Conservation (phyloP, 108 stramenopile genomes). For the Hondaea fermentalgiana region DNA sequence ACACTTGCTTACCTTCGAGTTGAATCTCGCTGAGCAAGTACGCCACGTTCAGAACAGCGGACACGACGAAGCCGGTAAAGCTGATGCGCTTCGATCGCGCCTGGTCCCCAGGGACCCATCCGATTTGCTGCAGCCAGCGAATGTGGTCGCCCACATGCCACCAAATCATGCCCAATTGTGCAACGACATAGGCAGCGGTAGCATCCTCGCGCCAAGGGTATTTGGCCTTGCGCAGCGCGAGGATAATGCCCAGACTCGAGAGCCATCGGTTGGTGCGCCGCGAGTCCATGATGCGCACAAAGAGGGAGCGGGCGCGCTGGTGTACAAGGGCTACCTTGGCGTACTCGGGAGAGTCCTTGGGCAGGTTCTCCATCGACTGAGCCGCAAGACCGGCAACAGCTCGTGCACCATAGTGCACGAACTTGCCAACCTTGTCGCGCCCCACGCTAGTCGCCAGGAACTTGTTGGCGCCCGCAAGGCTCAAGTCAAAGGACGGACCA, state of each 20-base stretch:
- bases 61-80: neutral
- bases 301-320: neutral
- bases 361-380: neutral
- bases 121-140: conserved; percentile 15
- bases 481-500: neutral
- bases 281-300: conserved; percentile 17
- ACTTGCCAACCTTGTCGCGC: conserved; percentile 6
- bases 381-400: neutral
- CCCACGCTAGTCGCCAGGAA: neutral
- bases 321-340: neutral
- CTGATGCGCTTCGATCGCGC: neutral
- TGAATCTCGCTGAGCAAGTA: neutral
- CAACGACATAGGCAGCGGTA: neutral
- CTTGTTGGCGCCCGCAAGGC: neutral
- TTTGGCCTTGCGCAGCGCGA: neutral
- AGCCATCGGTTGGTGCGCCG: neutral
- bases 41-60: neutral
- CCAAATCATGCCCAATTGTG: neutral
- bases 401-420: neutral
- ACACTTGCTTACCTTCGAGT: neutral
- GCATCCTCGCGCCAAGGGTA: neutral
- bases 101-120: neutral
- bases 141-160: conserved; percentile 9
- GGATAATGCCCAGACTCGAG: neutral
- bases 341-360: neutral